Evolutionary conservation across 2,329 filamentous ascomycete species (phyloP), one percentile per base, ranked within the genome.

Genomic region (Aspergillus amoenus): DNA sequence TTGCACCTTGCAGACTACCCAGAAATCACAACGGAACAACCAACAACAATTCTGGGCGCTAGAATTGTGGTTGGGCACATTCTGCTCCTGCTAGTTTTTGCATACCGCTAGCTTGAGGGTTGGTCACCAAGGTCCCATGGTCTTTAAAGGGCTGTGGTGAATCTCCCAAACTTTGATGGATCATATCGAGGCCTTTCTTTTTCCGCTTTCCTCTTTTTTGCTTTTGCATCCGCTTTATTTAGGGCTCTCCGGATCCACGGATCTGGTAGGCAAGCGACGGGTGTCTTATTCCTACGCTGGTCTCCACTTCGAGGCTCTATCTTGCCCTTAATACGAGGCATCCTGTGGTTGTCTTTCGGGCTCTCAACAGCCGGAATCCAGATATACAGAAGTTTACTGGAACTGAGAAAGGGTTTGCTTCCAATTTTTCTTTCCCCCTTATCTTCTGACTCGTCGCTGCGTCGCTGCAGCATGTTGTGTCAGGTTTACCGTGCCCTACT

Each of bases 161-260:
- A 15, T 55, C 8, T 8, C 42, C 24, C 18, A 3, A 24, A 32
- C 34, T 42, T 22, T 46, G 30, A 41, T 24, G 9, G 42, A 34
- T 47, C 43, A n/a, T 17, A 22, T 48, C 13, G 30, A 42, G 27
- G 37, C 3, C 34, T 41, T 43, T 37, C 34, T 37, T 37, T 37
- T 37, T 30, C 9, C 27, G 8, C 9, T 30, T 30, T 30, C 27
- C 34, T 6, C n/a, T 37, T 54, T 27, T 46, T 54, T 47, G 42
- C 43, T 46, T 47, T 54, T 54, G 18, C 17, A 27, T 21, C 24
- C 30, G 22, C 52, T n/a, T 52, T 41, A 55, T 42, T 48, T 22
- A 55, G 44, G 17, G 15, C 27, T 15, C 21, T 27, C 27, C 18
- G 22, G 43, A 27, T 17, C 52, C 52, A 18, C 27, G 39, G 37